Percentiles rank a stretch among this genome's conserved stretches.
These are phyloP conservation scores for Leucosporidium scottii DNA, from an alignment of 768 basidiomycete genomes.

Conservation along the genomic window DNA sequence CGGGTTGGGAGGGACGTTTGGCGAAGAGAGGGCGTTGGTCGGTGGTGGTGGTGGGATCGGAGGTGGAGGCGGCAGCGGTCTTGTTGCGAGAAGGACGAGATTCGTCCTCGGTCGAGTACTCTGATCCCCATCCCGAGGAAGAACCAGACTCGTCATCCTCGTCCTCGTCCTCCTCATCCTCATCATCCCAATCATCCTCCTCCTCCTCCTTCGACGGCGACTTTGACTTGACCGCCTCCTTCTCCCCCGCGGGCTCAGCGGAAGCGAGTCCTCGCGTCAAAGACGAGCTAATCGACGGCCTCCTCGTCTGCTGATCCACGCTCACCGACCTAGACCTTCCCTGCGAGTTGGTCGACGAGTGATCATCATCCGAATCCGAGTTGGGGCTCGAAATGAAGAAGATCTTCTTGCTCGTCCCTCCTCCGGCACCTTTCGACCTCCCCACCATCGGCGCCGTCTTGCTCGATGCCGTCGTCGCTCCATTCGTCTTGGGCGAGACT, in stretches of 20 bases:
- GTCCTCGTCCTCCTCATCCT: slow-evolving; percentile 24
- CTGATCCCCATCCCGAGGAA: slow-evolving; percentile 34
- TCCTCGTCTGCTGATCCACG: slow-evolving; percentile 4
- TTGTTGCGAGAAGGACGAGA: slow-evolving; percentile 8
- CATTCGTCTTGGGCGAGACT: neutral
- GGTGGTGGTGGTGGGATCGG: neutral
- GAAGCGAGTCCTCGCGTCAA: slow-evolving; percentile 1
- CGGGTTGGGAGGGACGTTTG: slow-evolving; percentile 24
- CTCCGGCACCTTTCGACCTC: neutral
- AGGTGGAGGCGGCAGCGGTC: neutral
- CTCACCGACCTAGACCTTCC: slow-evolving; percentile 1
- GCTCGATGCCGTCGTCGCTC: neutral
- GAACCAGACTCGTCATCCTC: slow-evolving; percentile 17
- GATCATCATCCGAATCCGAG: slow-evolving; percentile 28
- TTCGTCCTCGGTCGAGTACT: slow-evolving; percentile 31
- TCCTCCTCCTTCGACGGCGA: neutral
- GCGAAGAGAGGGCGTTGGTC: slow-evolving; percentile 17
- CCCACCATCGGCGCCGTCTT: neutral
- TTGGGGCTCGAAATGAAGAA: slow-evolving; percentile 37
- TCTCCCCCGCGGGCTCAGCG: slow-evolving; percentile 35
- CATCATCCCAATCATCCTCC: slow-evolving; percentile 26
- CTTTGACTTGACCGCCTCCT: neutral
- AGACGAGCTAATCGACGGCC: neutral
- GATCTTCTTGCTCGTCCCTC: slow-evolving; percentile 27
- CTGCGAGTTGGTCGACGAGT: slow-evolving; percentile 14